These are phyloP conservation scores for Phytophthora pini DNA, from an alignment of 352 stramenopile genomes.

Conservation along the genomic window DNA sequence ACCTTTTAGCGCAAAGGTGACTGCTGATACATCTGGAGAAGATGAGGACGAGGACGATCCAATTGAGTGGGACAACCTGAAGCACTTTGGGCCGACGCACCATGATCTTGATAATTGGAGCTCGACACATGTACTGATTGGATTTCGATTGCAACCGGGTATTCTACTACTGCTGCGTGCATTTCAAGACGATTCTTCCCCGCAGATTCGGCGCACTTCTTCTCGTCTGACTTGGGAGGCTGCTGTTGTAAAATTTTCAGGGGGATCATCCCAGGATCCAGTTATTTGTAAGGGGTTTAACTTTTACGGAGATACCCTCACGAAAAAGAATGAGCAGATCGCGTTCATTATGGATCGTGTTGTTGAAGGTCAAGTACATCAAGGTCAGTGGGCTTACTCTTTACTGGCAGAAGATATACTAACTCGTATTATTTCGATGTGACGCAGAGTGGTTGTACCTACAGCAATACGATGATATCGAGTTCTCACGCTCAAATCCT, in stretches of 20 bases:
- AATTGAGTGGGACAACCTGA: slow-evolving; percentile 65
- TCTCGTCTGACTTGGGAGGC: slow-evolving; percentile 23
- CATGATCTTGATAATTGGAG: slow-evolving; percentile 8
- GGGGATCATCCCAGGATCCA: slow-evolving; percentile 1
- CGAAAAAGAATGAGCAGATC: slow-evolving; percentile 40
- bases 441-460: slow-evolving; percentile 50
- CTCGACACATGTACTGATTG: slow-evolving; percentile 32
- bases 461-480: slow-evolving; percentile 45
- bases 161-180: slow-evolving; percentile 38
- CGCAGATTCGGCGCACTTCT: not conserved
- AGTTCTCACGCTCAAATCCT: slow-evolving; percentile 21
- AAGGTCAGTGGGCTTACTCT: slow-evolving; percentile 22
- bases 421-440: slow-evolving; percentile 14
- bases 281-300: slow-evolving; percentile 31
- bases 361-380: slow-evolving; percentile 14
- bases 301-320: slow-evolving; percentile 45
- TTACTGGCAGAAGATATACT: not conserved
- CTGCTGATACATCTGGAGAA: slow-evolving; percentile 18
- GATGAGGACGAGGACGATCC: slow-evolving; percentile 40
- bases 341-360: slow-evolving; percentile 33
- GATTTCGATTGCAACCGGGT: slow-evolving; percentile 37
- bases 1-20: slow-evolving; percentile 10
- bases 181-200: slow-evolving; percentile 6
- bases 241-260: slow-evolving; percentile 32
- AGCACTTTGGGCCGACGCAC: slow-evolving; percentile 26